Conservation (phyloP, 345 rosid genomes). For the Acer negundo region DNA sequence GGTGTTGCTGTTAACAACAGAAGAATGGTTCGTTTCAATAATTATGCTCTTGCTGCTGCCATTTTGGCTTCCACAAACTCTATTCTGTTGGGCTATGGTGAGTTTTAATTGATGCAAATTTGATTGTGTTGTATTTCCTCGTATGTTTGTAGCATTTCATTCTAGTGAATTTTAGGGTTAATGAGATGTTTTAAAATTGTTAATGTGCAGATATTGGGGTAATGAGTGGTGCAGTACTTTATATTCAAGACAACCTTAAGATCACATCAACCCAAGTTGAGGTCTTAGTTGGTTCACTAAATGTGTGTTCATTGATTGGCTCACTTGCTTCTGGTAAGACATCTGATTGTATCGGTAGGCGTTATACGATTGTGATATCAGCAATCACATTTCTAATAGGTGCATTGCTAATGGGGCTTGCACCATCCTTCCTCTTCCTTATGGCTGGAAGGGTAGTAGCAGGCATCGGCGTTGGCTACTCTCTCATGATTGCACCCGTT, state of each 20-base stretch:
- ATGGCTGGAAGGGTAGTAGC: slow-evolving; percentile 58
- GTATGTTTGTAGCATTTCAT: not conserved
- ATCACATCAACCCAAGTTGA: slow-evolving; percentile 50
- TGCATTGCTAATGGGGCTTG: slow-evolving; percentile 56
- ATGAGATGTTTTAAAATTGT: not conserved
- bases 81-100: slow-evolving; percentile 72
- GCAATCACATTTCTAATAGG: slow-evolving; percentile 53
- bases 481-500: slow-evolving; percentile 68
- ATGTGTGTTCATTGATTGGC: slow-evolving; percentile 55
- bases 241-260: slow-evolving; percentile 45
- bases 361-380: slow-evolving; percentile 54
- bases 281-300: slow-evolving; percentile 58
- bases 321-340: slow-evolving; percentile 56
- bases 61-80: slow-evolving; percentile 72
- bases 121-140: not conserved
- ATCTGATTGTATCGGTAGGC: slow-evolving; percentile 58
- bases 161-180: not conserved
- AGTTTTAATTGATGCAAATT: slow-evolving; percentile 5
- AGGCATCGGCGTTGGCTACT: slow-evolving; percentile 58
- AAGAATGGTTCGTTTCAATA: slow-evolving; percentile 34
- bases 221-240: slow-evolving; percentile 66
- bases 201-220: slow-evolving; percentile 53
- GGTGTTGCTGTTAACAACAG: not conserved
- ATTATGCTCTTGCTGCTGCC: slow-evolving; percentile 62
- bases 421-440: slow-evolving; percentile 46